phyloP scores from a whole-genome alignment of 768 basidiomycete species.

The Lyophyllum shimeji region DNA sequence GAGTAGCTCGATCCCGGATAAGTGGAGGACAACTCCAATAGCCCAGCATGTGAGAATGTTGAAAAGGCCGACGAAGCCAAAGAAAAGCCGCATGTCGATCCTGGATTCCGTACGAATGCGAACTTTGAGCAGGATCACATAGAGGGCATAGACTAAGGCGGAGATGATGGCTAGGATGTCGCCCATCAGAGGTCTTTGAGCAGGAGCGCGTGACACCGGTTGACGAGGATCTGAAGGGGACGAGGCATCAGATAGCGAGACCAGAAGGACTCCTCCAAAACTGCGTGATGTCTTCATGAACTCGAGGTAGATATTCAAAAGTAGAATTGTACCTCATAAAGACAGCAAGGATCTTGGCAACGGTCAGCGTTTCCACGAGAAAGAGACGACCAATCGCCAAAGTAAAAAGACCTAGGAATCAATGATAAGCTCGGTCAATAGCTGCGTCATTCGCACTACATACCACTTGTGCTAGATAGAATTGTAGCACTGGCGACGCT shows the following conservation, averaged over 20 bases:
- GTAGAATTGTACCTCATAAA: constrained; percentile 61
- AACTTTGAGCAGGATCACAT: constrained; percentile 81
- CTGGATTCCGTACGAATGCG: constrained; percentile 71
- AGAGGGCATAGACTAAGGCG: constrained; percentile 77
- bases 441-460: constrained; percentile 20
- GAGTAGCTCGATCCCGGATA: constrained; percentile 61
- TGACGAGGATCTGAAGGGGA: neutral
- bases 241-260: constrained; percentile 82
- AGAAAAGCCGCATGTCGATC: constrained; percentile 86
- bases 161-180: constrained; percentile 80
- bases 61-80: constrained; percentile 84
- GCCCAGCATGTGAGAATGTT: constrained; percentile 71
- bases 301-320: neutral
- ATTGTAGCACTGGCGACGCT: constrained; percentile 95
- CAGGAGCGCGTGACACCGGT: constrained; percentile 3
- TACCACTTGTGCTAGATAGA: constrained; percentile 86
- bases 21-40: constrained; percentile 67
- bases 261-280: constrained; percentile 80
- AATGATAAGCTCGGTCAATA: neutral
- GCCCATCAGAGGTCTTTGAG: constrained; percentile 54
- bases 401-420: constrained; percentile 85
- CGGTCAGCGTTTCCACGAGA: constrained; percentile 73
- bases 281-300: constrained; percentile 33
- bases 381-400: constrained; percentile 81
- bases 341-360: constrained; percentile 76